Base-by-base conservation (phyloP, 106 monocot species). In the Xerophyta viscosa region DNA sequence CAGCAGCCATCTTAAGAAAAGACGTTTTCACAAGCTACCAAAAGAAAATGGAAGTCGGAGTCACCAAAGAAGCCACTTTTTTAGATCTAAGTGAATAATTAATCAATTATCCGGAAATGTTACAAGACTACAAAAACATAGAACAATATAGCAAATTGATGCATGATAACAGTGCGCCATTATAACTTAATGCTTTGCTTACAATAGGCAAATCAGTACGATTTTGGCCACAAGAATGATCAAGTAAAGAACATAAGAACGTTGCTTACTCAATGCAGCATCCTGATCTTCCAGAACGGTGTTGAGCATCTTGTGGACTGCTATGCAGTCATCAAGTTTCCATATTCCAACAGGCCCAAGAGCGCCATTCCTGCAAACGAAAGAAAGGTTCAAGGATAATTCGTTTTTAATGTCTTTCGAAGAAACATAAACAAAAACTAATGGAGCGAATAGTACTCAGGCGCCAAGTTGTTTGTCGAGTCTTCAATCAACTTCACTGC, bases 401-500 rank as follows among this genome's bases (percentile, higher is more conserved):
- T 9, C 43, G 3, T 14, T 17, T 14, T 44, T 9, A 5, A 5
- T 44, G n/a, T 44, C 43, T 44, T 9, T 14, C 9, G n/a, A 14
- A 44, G 15, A 14, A 3, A 4, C n/a, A 44, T 6, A 33, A 11
- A 6, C 33, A 6, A 33, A 6, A 11, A 33, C 33, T 11, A 6
- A 5, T 33, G 7, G 15, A 44, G 43, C 43, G 43, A 8, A 37
- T 1, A 17, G 47, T 76, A 80, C 85, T 25, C 52, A 29, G 52
- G 45, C 37, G 80, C 54, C 2, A 50, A 37, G 24, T 63, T 76
- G 30, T 78, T 81, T 52, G 30, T 44, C 12, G 84, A 74, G 61
- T 88, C 88, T 65, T 80, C 84, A 58, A 94, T 81, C 64, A 94
- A 50, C 41, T 81, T 71, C 27, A 94, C 71, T 52, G 94, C 88